Base-by-base conservation (phyloP, 108 stramenopile species). In the Cyclotella distinguenda region DNA sequence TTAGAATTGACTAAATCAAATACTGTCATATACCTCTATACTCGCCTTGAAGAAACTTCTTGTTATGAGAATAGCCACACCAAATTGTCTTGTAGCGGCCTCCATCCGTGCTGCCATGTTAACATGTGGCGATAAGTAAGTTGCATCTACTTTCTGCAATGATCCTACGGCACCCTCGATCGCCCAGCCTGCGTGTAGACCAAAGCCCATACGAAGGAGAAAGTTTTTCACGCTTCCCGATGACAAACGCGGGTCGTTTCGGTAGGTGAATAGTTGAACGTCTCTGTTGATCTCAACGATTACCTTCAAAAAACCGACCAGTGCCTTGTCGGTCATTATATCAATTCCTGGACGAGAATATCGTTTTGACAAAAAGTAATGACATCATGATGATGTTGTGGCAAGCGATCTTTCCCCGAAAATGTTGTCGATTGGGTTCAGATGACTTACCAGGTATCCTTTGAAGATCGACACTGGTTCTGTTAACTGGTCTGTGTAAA, bases 121-220 rank as follows among this genome's bases (percentile, higher is more conserved):
- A 39, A 97, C 96, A 75, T 95, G 91, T 5, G 96, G 94, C 22
- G 93, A 95, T n/a, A 97, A 81, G 57, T 97, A 97, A 0, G 96
- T 97, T 22, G 96, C 96, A 74, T 97, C 96, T 49, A 96, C 91
- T 76, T 96, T 96, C 78, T 86, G 85, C 53, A 83, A 74, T 32
- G 87, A 91, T 10, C 96, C 96, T 36, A 96, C 96, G 2, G 96
- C 96, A 8, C 96, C 96, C 73, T 96, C 96, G 13, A 96, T 88
- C 0, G 92, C 92, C 98, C 98, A 98, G 25, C 98, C 98, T 1
- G 95, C 91, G 73, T 97, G 93, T 80, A 98, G 82, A 7, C 98
- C 98, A 64, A 88, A 90, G 23, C 91, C 88, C 51, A 96, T 86
- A 15, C 77, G 48, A 15, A 84, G 47, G 16, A 50, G 54, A 43